A percentile compares a stretch with the other conserved stretches of the same genome.
phyloP scores from a whole-genome alignment of 1,139 yeast species.

The Pichia sp. region DNA sequence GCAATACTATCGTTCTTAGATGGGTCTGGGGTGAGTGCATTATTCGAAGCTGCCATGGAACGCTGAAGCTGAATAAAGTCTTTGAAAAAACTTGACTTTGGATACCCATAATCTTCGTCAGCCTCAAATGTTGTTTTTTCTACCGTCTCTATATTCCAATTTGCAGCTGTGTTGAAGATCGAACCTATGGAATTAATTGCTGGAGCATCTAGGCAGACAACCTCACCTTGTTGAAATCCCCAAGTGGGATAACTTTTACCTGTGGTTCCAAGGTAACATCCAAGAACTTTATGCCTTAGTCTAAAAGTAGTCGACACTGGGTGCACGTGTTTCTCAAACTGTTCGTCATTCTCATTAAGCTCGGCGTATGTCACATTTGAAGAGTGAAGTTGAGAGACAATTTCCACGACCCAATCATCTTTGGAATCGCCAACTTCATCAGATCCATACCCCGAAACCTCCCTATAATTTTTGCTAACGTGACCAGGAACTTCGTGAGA shows the following conservation, averaged over 20 bases:
- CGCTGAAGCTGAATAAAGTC: slow-evolving; percentile 66
- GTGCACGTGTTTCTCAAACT: slow-evolving; percentile 40
- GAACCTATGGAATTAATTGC: slow-evolving; percentile 35
- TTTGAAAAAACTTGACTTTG: slow-evolving; percentile 64
- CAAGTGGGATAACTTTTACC: slow-evolving; percentile 70
- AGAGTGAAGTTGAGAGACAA: slow-evolving; percentile 53
- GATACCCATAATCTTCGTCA: slow-evolving; percentile 43
- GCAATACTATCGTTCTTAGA: slow-evolving; percentile 63
- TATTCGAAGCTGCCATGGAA: slow-evolving; percentile 78
- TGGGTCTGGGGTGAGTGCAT: slow-evolving; percentile 68
- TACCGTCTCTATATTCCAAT: slow-evolving; percentile 81
- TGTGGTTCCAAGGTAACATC: slow-evolving; percentile 72
- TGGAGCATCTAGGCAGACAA: slow-evolving; percentile 49
- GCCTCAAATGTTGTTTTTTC: slow-evolving; percentile 41
- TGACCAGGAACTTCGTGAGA: slow-evolving; percentile 52
- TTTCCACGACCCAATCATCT: slow-evolving; percentile 72
- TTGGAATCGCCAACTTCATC: slow-evolving; percentile 51
- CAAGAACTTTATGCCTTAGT: slow-evolving; percentile 54
- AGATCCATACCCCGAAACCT: slow-evolving; percentile 67
- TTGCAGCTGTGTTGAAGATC: slow-evolving; percentile 57
- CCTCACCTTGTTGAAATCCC: slow-evolving; percentile 83
- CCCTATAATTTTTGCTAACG: slow-evolving; percentile 47
- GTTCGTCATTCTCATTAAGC: slow-evolving; percentile 35
- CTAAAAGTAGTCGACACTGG: slow-evolving; percentile 70
- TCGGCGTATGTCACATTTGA: slow-evolving; percentile 41